phyloP scores from a whole-genome alignment of 208 protist species.

The Trichomonas vaginalis region DNA sequence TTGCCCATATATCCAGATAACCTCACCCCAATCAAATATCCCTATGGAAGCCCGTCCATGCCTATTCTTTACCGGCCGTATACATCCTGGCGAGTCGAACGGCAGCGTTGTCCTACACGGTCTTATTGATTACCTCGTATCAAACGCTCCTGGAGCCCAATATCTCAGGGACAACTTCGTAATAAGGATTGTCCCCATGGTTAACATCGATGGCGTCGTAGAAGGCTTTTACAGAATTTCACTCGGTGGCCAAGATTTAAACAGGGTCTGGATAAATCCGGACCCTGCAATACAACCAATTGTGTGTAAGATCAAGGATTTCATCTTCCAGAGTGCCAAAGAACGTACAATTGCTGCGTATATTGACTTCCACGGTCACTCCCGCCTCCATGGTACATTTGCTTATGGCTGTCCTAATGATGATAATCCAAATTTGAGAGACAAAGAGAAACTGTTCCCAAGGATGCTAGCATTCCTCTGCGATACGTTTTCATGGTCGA shows the following conservation, averaged over 20 bases:
- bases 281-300: constrained; percentile 24
- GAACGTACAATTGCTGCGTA: neutral
- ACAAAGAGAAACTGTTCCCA: neutral
- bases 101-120: constrained; percentile 78
- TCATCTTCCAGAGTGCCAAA: neutral
- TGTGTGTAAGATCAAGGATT: constrained; percentile 26
- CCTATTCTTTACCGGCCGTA: constrained; percentile 65
- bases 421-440: neutral
- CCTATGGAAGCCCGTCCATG: constrained; percentile 29
- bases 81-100: constrained; percentile 88
- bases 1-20: neutral
- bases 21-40: constrained; percentile 9
- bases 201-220: constrained; percentile 10
- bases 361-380: neutral
- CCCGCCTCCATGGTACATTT: neutral
- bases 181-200: neutral
- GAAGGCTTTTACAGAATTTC: neutral
- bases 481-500: neutral
- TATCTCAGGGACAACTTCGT: neutral
- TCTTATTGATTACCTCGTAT: neutral
- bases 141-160: neutral
- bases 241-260: neutral
- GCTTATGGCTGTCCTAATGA: neutral
- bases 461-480: neutral
- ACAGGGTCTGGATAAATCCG: constrained; percentile 19